Percentiles rank a stretch among this genome's conserved stretches.
phyloP scores from a whole-genome alignment of 1,284 basidiomycete species.

The Ceratobasidium sp. region DNA sequence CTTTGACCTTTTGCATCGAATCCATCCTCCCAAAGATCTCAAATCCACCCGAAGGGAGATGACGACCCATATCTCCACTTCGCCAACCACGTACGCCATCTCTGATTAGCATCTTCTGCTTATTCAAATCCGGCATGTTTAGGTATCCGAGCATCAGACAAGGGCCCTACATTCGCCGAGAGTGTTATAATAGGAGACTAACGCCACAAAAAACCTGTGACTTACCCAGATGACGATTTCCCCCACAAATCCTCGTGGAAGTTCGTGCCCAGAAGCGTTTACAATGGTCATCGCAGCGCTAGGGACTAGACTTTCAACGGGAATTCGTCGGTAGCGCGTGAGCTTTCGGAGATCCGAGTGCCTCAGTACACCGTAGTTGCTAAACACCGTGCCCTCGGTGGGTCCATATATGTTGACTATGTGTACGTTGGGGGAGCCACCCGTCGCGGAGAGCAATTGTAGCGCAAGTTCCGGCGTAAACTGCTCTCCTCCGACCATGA shows the following conservation, averaged over 20 bases:
- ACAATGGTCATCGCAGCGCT: conserved; percentile 10
- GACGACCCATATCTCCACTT: conserved; percentile 10
- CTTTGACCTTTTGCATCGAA: conserved; percentile 16
- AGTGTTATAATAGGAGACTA: background rate
- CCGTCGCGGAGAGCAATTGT: background rate
- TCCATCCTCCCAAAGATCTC: conserved; percentile 16
- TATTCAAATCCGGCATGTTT: conserved; percentile 5
- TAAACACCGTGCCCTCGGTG: conserved; percentile 18
- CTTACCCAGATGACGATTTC: conserved; percentile 32
- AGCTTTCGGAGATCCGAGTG: background rate
- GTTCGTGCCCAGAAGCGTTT: background rate
- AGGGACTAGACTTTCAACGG: background rate
- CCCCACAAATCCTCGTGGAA: conserved; percentile 13
- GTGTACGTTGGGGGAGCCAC: background rate
- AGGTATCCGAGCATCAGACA: conserved; percentile 13
- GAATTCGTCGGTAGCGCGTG: background rate
- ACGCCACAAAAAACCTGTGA: background rate
- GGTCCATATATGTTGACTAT: background rate
- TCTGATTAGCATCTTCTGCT: background rate
- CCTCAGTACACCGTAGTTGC: conserved; percentile 3
- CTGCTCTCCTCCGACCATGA: conserved; percentile 7
- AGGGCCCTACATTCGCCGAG: background rate
- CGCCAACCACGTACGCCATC: conserved; percentile 28
- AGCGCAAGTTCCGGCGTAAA: background rate
- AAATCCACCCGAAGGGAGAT: conserved; percentile 6